phyloP scores from a whole-genome alignment of 1,284 basidiomycete genomes.

The Anthracocystis walkeri region DNA sequence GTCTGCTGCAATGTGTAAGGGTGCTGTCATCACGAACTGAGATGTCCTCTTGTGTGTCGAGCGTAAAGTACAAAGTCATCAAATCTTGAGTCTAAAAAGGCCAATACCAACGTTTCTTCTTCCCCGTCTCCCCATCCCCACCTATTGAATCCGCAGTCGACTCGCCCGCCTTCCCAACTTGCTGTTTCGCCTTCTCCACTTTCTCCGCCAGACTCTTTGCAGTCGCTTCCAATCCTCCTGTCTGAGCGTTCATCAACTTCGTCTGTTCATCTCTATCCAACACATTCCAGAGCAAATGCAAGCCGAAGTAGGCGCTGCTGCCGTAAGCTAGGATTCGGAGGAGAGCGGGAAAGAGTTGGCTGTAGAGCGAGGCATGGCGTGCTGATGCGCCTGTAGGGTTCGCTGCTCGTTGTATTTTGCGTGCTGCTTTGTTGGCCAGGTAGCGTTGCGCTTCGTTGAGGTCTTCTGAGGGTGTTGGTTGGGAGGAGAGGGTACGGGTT shows the following conservation, averaged over 20 bases:
- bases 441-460: slow-evolving; percentile 47
- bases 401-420: slow-evolving; percentile 13
- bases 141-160: neutral
- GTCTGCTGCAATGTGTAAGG: too few relatives aligned
- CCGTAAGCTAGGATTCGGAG: slow-evolving; percentile 65
- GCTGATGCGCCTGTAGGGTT: slow-evolving; percentile 35
- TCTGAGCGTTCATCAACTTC: slow-evolving; percentile 36
- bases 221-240: slow-evolving; percentile 30
- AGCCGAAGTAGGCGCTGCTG: slow-evolving; percentile 62
- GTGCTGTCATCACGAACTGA: too few relatives aligned
- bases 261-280: slow-evolving; percentile 59
- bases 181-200: slow-evolving; percentile 19
- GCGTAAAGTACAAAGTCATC: slow-evolving; percentile 9
- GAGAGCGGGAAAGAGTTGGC: slow-evolving; percentile 61
- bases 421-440: slow-evolving; percentile 40
- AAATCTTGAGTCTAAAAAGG: slow-evolving; percentile 17
- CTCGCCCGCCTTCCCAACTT: neutral
- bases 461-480: slow-evolving; percentile 14
- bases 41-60: neutral
- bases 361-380: slow-evolving; percentile 60
- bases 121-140: neutral
- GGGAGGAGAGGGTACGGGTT: slow-evolving; percentile 7
- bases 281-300: slow-evolving; percentile 63
- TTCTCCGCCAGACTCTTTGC: slow-evolving; percentile 35
- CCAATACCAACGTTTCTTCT: slow-evolving; percentile 33